Base-by-base conservation (phyloP, 1,139 yeast species). In the Saccharomycopsis hybrid region DNA sequence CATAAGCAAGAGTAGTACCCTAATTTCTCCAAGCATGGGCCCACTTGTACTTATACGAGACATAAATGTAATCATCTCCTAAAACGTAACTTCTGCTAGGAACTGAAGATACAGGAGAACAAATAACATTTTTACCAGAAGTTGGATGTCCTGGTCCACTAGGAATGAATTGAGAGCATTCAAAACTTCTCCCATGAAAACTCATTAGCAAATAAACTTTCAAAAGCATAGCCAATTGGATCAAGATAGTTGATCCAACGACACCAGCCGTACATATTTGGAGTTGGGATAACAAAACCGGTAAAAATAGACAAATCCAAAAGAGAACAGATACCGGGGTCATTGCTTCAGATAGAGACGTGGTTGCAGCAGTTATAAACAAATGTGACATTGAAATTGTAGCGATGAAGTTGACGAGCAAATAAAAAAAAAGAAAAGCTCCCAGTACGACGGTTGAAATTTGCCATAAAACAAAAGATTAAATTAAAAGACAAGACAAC, bases 11-110 rank as follows among this genome's bases (percentile, higher is more conserved):
- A 32, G 71, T 63, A 57, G 85, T 81, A 59, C 90, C 94, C 56
- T 78, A 77, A 61, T 88, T 82, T 69, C 96, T 80, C 96, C 96
- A 88, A 61, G 78, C 77, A 64, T 88, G 89, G 43, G 64, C 59
- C 65, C 84, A 87, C 9, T 61, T 55, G 62, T 64, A 82, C 2
- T 80, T 63, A 11, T 58, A 56, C 2, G 80, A 65, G 11, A 58
- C 55, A 4, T 58, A 59, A 45, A 87, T 57, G 62, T 80, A 88
- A 25, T 59, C 67, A 48, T 79, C 74, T 61, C 96, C 96, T 36
- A 62, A 56, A 43, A 88, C 84, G 47, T 56, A 58, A 28, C 56
- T 56, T 25, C 66, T 58, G 48, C 96, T 96, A 3, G 86, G 69
- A 3, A 61, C 62, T 4, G 90, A 68, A 55, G 92, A 89, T 39